Base-by-base conservation (phyloP, 2,329 filamentous ascomycete species). In the Penicillium rolfsii region DNA sequence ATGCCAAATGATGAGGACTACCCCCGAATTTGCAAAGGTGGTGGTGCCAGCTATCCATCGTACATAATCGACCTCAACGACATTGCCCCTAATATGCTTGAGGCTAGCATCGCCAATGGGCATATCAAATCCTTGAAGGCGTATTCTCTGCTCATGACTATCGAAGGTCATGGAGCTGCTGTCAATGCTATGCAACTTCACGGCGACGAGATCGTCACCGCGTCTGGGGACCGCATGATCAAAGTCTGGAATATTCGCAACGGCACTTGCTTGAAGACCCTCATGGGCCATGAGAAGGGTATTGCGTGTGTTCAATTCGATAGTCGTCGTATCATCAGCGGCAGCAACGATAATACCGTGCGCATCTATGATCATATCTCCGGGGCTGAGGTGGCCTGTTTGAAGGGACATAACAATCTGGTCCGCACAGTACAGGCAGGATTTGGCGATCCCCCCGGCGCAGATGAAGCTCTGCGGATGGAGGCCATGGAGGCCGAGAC, bases 261-360 rank as follows among this genome's bases (percentile, higher is more conserved):
- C 7, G 91, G 92, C 59, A 81, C 84, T 46, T 94, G 91, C 74
- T 83, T 85, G 48, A 87, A 90, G 69, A 96, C 91, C 0, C 87
- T 96, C 36, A 83, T 91, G 41, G 95, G 94, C 1, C 95, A 99
- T 71, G 87, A 87, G 64, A 99, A 99, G 75, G 95, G 95, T 35
- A 98, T 99, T 69, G 95, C 95, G 2, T 99, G 95, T 74, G 93
- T 99, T 16, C 94, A 99, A 76, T 98, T 95, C 72, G 95, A 99
- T 73, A 93, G 92, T 28, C 88, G 91, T 54, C 87, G 95, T 22
- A 96, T 99, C 64, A 92, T 99, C 55, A 97, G 92, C 69, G 95
- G 95, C 2, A 97, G 93, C 76, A 97, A 93, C 69, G 95, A 99
- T 75, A 93, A 96, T 73, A 93, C 95, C 43, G 92, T 99, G 35